A percentile compares a stretch with the other conserved stretches of the same genome.
Conservation (phyloP, 495 filamentous ascomycete species). For the Xylaria castorea region DNA sequence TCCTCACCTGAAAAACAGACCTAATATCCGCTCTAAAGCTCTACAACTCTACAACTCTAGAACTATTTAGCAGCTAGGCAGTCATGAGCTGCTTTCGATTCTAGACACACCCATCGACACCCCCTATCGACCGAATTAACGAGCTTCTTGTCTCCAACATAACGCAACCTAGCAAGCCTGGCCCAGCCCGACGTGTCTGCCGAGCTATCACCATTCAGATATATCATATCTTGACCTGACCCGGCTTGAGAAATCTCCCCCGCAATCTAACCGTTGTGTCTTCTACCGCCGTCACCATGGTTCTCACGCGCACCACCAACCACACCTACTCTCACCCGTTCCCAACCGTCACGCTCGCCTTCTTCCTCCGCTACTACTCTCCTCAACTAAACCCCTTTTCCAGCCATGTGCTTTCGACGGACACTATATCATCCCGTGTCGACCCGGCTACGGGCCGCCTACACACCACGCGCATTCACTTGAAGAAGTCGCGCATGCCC, state of each 20-base stretch:
- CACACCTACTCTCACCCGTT: conserved; percentile 93
- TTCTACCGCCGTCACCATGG: conserved; percentile 44
- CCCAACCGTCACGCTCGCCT: conserved; percentile 89
- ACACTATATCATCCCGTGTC: conserved; percentile 87
- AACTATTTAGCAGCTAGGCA: conserved; percentile 1
- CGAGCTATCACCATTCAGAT: neutral
- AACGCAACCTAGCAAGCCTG: neutral
- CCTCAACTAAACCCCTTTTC: conserved; percentile 82
- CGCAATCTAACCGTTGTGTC: neutral
- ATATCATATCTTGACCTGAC: neutral
- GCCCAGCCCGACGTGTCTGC: conserved; percentile 9
- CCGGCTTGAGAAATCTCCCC: neutral
- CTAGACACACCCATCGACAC: neutral
- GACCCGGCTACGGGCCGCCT: conserved; percentile 81
- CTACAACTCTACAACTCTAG: neutral
- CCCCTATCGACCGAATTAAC: neutral
- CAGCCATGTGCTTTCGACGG: conserved; percentile 92
- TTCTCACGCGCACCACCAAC: conserved; percentile 72
- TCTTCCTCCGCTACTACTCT: conserved; percentile 95
- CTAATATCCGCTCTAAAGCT: conserved; percentile 1
- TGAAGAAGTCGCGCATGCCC: conserved; percentile 92
- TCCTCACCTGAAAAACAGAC: conserved; percentile 32
- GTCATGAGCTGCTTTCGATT: conserved; percentile 10
- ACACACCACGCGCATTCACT: conserved; percentile 86
- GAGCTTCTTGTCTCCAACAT: neutral